Evolutionary conservation across 108 stramenopile species (phyloP), one percentile per base, ranked within the genome.

Genomic region (Cyclotella cryptica): DNA sequence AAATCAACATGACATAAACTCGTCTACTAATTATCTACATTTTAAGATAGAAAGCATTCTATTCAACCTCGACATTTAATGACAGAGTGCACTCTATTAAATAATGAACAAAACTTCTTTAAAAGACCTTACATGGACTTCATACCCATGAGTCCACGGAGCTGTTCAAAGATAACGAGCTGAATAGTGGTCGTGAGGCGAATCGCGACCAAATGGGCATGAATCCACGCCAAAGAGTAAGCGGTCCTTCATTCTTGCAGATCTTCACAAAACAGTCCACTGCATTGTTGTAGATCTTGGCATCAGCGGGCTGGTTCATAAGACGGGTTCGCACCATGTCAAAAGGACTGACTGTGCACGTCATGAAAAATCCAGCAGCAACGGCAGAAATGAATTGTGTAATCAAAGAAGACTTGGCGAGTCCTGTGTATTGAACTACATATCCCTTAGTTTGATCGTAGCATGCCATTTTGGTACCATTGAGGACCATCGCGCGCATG

Each of bases 341-440:
- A 71, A 95, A 97, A 0, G 96, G 96, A 66, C 88, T 77, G 21
- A 97, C 96, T 17, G 95, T 96, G 70, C 88, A 89, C 35, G 96
- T 95, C 96, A 97, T 97, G 89, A 97, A 97, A 72, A 97, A 97
- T 42, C 96, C 96, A 22, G 96, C 96, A 52, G 86, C 81, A 30
- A 90, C 88, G 39, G 94, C 92, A 17, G 93, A 86, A 49, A 85
- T 70, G 74, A 93, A 93, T 71, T 88, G 86, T 35, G 90, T 89
- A 22, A 80, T 55, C 11, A 91, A 68, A 21, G 91, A 85, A 18
- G 52, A 81, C 58, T 86, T 87, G 29, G 86, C 69, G 44, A 76
- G 84, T 44, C 88, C 93, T 52, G 89, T 88, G 43, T 70, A 46
- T 18, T 78, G 69, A 18, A 93, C 93, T 21, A 96, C 92, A 39